Evolutionary conservation across 2,329 filamentous ascomycete genomes (phyloP).

Genomic region (Beauveria bassiana): DNA sequence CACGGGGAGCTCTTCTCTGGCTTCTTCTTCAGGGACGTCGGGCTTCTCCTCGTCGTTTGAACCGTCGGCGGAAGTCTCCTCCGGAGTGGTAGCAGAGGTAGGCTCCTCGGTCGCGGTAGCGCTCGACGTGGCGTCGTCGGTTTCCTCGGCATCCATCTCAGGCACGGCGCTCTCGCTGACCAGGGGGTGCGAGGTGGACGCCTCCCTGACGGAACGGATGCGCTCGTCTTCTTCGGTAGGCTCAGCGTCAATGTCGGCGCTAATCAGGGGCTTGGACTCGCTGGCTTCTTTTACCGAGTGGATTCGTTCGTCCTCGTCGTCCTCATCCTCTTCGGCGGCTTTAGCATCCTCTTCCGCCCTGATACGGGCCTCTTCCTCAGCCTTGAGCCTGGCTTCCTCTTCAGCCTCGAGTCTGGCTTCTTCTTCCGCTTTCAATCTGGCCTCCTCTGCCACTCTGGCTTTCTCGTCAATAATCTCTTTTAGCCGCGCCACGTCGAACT

Average conservation of each 20-base stretch:
- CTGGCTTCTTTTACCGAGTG: conserved; percentile 16
- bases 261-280: conserved; percentile 5
- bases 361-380: conserved; percentile 14
- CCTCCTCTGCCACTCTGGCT: conserved; percentile 25
- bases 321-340: conserved; percentile 12
- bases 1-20: background rate
- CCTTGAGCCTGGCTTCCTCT: conserved; percentile 16
- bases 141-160: background rate
- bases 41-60: background rate
- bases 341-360: conserved; percentile 21
- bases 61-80: background rate
- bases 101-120: background rate
- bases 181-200: background rate
- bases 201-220: background rate
- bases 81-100: background rate
- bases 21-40: background rate
- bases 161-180: background rate
- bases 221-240: conserved; percentile 4
- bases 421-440: conserved; percentile 20
- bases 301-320: conserved; percentile 13
- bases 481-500: conserved; percentile 66
- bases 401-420: conserved; percentile 13
- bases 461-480: conserved; percentile 35
- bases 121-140: background rate
- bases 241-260: background rate